These are phyloP conservation scores for Microsporum ferrugineum DNA, from an alignment of 2,329 filamentous ascomycete species.

Conservation along the genomic window DNA sequence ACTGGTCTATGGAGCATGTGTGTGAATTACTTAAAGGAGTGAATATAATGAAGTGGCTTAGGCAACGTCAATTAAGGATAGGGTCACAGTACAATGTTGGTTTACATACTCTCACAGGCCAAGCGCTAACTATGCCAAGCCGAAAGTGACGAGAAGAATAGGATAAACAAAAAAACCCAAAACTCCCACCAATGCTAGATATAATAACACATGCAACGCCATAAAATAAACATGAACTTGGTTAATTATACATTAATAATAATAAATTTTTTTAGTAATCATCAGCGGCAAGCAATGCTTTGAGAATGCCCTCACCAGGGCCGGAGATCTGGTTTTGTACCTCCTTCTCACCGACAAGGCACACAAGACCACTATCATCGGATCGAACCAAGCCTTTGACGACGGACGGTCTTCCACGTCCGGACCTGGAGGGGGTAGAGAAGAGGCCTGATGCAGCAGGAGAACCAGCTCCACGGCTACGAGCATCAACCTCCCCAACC, in stretches of 20 bases:
- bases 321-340: constrained; percentile 56
- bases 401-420: constrained; percentile 44
- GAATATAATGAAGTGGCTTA: background rate
- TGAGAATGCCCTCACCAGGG: constrained; percentile 39
- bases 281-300: constrained; percentile 25
- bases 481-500: constrained; percentile 56
- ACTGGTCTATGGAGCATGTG: background rate
- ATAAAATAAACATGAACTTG: background rate
- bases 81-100: background rate
- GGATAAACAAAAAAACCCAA: background rate
- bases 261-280: constrained; percentile 5
- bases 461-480: constrained; percentile 54
- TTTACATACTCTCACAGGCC: background rate
- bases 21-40: background rate
- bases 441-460: constrained; percentile 35
- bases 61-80: background rate
- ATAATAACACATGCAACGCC: constrained; percentile 3
- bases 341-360: constrained; percentile 70
- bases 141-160: background rate
- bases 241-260: constrained; percentile 1
- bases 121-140: background rate
- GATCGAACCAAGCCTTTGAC: constrained; percentile 39
- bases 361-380: constrained; percentile 70
- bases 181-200: constrained; percentile 6
- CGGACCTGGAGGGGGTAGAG: constrained; percentile 61